A percentile compares a stretch with the other conserved stretches of the same genome.
Evolutionary conservation across 2,329 filamentous ascomycete species (phyloP).

Genomic region (Hypoxylon sp.): DNA sequence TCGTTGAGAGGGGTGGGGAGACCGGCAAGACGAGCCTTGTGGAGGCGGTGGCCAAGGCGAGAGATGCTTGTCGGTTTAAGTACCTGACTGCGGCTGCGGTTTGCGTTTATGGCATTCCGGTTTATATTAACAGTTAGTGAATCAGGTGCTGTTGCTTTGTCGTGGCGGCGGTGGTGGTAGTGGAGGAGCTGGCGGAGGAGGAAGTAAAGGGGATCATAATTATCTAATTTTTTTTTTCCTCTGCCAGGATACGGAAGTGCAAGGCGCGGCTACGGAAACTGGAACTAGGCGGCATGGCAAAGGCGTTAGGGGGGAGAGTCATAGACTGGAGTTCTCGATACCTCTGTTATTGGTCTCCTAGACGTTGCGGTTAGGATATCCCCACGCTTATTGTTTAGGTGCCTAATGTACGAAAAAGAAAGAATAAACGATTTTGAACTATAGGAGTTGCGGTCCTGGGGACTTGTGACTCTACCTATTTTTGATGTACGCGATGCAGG

Average conservation of each 20-base stretch:
- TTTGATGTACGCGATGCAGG: background rate
- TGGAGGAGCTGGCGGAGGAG: background rate
- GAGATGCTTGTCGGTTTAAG: conserved; percentile 84
- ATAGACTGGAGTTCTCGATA: conserved; percentile 29
- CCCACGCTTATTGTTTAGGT: background rate
- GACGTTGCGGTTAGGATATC: conserved; percentile 9
- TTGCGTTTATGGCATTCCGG: conserved; percentile 94
- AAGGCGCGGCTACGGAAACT: background rate
- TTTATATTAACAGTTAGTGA: conserved; percentile 73
- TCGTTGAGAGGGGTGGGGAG: conserved; percentile 43
- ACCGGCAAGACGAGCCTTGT: conserved; percentile 70
- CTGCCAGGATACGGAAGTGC: background rate
- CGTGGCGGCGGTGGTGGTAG: background rate
- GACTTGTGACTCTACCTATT: background rate
- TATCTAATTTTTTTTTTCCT: background rate
- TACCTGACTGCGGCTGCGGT: conserved; percentile 96
- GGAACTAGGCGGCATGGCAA: conserved; percentile 17
- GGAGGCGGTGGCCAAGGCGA: conserved; percentile 83
- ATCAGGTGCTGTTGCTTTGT: background rate
- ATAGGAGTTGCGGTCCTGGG: background rate
- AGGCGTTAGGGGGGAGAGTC: conserved; percentile 30
- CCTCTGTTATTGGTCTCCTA: conserved; percentile 17
- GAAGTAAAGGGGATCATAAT: background rate
- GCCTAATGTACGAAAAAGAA: background rate
- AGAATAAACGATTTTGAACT: background rate